phyloP scores from a whole-genome alignment of 2,329 filamentous ascomycete species.

The Alternaria panax region DNA sequence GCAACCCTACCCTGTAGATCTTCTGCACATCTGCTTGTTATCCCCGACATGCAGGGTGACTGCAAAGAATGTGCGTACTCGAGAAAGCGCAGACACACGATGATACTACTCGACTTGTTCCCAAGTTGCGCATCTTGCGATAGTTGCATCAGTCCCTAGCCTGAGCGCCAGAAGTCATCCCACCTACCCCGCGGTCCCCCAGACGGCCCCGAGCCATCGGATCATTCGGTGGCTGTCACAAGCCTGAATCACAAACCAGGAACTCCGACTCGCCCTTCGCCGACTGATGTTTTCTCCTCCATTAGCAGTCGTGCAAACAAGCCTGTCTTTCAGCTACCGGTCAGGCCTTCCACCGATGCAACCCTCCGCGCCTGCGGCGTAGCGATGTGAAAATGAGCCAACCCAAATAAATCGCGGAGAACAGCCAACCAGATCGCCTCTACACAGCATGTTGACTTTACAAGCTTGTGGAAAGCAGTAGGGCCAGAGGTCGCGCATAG shows the following conservation, averaged over 20 bases:
- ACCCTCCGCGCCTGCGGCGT: slow-evolving; percentile 14
- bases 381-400: slow-evolving; percentile 1
- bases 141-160: not conserved
- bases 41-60: slow-evolving; percentile 12
- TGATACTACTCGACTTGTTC: not conserved
- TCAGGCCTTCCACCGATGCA: slow-evolving; percentile 14
- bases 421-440: not conserved
- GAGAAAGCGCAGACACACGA: not conserved
- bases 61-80: not conserved
- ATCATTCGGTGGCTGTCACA: slow-evolving; percentile 16
- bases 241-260: slow-evolving; percentile 2
- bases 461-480: slow-evolving; percentile 3
- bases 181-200: slow-evolving; percentile 27
- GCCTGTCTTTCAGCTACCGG: slow-evolving; percentile 16
- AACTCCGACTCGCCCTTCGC: slow-evolving; percentile 7
- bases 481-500: slow-evolving; percentile 1
- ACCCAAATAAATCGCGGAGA: not conserved
- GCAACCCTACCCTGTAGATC: slow-evolving; percentile 1
- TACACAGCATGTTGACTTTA: slow-evolving; percentile 1
- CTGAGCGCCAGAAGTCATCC: no score
- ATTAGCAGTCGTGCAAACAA: slow-evolving; percentile 13
- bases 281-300: slow-evolving; percentile 4
- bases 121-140: not conserved
- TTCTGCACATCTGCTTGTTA: not conserved
- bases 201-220: slow-evolving; percentile 21